These are phyloP conservation scores for Macrocybe gigantea DNA, from an alignment of 768 basidiomycete species.

Conservation along the genomic window DNA sequence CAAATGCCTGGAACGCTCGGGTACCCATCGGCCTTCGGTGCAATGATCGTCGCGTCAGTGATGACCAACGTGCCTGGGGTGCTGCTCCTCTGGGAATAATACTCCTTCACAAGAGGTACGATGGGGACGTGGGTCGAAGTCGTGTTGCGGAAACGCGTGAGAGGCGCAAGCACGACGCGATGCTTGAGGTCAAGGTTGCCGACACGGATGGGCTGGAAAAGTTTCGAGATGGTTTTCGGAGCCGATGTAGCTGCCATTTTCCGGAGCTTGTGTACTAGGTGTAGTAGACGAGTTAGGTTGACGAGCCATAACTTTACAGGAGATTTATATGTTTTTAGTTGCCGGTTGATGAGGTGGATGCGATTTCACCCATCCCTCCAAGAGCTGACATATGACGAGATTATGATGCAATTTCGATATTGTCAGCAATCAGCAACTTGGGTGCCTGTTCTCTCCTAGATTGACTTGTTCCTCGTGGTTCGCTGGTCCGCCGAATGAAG, in stretches of 20 bases:
- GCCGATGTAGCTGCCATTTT: constrained; percentile 19
- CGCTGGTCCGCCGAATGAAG: too few species aligned
- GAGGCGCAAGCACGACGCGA: constrained; percentile 37
- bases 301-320: too few species aligned
- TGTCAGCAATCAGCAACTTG: too few species aligned
- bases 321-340: too few species aligned
- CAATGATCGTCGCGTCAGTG: constrained; percentile 49
- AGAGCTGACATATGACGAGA: too few species aligned
- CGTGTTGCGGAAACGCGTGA: constrained; percentile 11
- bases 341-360: too few species aligned
- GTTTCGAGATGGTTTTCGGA: constrained; percentile 16
- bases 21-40: constrained; percentile 42
- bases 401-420: too few species aligned
- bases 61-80: constrained; percentile 46
- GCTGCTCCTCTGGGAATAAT: constrained; percentile 42
- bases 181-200: constrained; percentile 32
- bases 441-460: too few species aligned
- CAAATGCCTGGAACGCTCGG: constrained; percentile 57
- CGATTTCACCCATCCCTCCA: too few species aligned
- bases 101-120: constrained; percentile 31
- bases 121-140: constrained; percentile 20
- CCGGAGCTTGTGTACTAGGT: too few species aligned
- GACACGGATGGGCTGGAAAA: constrained; percentile 35
- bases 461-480: too few species aligned
- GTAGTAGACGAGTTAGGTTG: too few species aligned